These are phyloP conservation scores for Colletotrichum nymphaeae DNA, from an alignment of 2,329 filamentous ascomycete species.

Conservation along the genomic window DNA sequence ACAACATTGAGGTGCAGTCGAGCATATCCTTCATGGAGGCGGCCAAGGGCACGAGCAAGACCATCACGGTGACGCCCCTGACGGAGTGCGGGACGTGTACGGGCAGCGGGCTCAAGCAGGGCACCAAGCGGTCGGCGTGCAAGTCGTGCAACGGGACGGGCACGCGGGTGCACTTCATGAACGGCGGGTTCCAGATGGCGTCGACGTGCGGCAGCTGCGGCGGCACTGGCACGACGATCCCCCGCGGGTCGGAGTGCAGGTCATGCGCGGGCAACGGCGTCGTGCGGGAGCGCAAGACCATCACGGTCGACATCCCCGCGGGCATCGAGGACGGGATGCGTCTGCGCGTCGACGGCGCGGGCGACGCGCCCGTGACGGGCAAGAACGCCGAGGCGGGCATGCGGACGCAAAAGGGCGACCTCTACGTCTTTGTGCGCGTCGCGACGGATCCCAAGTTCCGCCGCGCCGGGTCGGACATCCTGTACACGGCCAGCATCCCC, in stretches of 20 bases:
- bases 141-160: conserved; percentile 87
- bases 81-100: conserved; percentile 84
- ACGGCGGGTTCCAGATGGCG: conserved; percentile 95
- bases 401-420: conserved; percentile 81
- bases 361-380: conserved; percentile 86
- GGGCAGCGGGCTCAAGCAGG: conserved; percentile 86
- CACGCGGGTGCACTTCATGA: conserved; percentile 87
- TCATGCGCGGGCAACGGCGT: conserved; percentile 87
- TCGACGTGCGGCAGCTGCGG: conserved; percentile 86
- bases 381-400: conserved; percentile 71
- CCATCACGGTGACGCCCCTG: conserved; percentile 87
- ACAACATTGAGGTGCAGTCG: conserved; percentile 94
- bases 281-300: conserved; percentile 82
- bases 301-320: conserved; percentile 91
- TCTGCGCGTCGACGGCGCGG: conserved; percentile 84
- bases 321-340: conserved; percentile 98
- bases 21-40: conserved; percentile 97
- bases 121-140: conserved; percentile 79
- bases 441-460: conserved; percentile 91
- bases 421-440: conserved; percentile 91
- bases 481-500: conserved; percentile 92
- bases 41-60: conserved; percentile 89
- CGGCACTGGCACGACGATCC: conserved; percentile 81
- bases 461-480: conserved; percentile 86
- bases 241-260: conserved; percentile 83